phyloP scores from a whole-genome alignment of 768 basidiomycete genomes.

The Trichaptum fuscoviolaceum region DNA sequence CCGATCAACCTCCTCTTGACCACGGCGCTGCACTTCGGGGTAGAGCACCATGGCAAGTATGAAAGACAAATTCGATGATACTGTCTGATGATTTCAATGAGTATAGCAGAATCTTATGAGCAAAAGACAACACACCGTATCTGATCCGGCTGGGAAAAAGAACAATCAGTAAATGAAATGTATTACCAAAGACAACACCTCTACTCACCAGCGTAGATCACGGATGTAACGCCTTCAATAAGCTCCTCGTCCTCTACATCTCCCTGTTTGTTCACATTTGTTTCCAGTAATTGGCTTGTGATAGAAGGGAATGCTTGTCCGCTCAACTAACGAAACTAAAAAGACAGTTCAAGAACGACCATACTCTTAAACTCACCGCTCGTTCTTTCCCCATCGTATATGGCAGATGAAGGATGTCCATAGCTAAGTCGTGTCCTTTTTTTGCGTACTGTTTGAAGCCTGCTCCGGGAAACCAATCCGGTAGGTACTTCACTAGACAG shows the following conservation, averaged over 20 bases:
- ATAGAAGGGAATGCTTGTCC: background rate
- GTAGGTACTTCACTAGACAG: conserved; percentile 10
- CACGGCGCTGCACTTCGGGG: conserved; percentile 23
- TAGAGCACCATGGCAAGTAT: conserved; percentile 22
- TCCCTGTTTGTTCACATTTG: background rate
- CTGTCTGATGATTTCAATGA: background rate
- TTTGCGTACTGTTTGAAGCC: conserved; percentile 10
- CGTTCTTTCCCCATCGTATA: background rate
- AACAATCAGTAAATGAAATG: background rate
- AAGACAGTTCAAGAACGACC: background rate
- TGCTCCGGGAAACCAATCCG: conserved; percentile 17
- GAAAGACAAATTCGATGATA: background rate
- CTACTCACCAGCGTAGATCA: background rate
- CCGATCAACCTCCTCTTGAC: conserved; percentile 25
- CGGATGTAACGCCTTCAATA: background rate
- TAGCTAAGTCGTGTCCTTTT: background rate
- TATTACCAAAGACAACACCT: background rate
- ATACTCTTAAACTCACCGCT: background rate
- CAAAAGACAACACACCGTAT: background rate
- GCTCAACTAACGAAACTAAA: background rate
- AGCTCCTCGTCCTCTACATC: background rate
- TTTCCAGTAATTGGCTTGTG: background rate
- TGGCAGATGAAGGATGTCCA: background rate
- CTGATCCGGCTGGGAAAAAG: background rate
- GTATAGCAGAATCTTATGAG: no score